Conservation (phyloP, 768 basidiomycete genomes). For the Mycena indigotica region DNA sequence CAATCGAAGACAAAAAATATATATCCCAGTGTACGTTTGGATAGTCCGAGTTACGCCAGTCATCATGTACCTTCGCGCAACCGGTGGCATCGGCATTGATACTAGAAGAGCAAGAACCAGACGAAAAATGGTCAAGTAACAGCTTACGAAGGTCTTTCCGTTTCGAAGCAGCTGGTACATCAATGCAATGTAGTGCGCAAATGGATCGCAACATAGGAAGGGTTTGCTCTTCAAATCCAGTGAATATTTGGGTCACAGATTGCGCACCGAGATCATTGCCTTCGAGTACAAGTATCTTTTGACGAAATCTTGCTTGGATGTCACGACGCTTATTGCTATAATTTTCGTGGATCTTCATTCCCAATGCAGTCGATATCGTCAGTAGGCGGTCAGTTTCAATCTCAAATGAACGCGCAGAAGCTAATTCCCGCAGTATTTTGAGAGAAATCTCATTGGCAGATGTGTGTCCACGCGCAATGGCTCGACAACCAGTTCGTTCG, state of each 20-base stretch:
- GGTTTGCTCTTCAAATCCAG: neutral
- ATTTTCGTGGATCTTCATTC: neutral
- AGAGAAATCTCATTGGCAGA: neutral
- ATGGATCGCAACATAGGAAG: neutral
- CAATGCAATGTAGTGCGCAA: neutral
- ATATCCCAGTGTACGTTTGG: neutral
- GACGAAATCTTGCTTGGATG: neutral
- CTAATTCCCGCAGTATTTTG: neutral
- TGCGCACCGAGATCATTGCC: neutral
- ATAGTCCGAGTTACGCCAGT: neutral
- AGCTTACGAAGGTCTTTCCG: neutral
- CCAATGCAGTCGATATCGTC: neutral
- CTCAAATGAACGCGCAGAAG: neutral
- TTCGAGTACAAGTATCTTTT: neutral
- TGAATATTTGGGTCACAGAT: neutral
- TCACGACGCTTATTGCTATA: neutral
- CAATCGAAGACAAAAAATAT: neutral
- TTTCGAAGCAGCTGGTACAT: neutral
- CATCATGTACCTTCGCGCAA: neutral
- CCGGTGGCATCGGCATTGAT: neutral
- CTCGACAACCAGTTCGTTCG: neutral
- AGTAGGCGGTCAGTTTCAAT: neutral
- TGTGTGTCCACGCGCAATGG: neutral
- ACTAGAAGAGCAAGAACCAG: neutral
- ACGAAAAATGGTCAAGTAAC: neutral